phyloP scores from a whole-genome alignment of 208 protist species.

The Willaertia magna region DNA sequence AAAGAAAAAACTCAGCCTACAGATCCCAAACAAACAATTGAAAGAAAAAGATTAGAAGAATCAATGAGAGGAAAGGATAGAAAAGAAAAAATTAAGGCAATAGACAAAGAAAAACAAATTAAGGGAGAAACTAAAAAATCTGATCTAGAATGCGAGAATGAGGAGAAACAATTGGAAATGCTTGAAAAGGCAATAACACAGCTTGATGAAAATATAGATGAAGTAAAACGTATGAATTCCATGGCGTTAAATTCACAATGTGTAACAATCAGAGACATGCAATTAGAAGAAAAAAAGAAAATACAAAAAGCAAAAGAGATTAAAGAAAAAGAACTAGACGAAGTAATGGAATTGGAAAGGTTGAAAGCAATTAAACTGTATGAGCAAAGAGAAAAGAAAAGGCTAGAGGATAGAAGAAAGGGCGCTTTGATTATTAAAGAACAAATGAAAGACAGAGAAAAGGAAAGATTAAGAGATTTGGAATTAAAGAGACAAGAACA shows the following conservation, averaged over 20 bases:
- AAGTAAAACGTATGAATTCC: conserved; percentile 77
- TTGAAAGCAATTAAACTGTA: conserved; percentile 64
- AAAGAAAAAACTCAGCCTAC: neutral
- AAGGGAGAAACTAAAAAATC: neutral
- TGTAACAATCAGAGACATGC: conserved; percentile 67
- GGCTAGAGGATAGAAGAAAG: conserved; percentile 54
- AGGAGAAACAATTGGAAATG: conserved; percentile 30
- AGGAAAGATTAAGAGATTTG: conserved; percentile 64
- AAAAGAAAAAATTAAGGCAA: neutral
- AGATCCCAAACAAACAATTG: neutral
- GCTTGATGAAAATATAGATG: conserved; percentile 69
- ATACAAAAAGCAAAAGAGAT: conserved; percentile 43
- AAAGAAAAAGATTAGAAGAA: neutral
- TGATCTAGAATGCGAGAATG: neutral
- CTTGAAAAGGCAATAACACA: conserved; percentile 55
- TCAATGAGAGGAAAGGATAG: neutral
- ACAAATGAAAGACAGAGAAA: conserved; percentile 69
- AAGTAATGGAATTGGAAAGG: conserved; percentile 62
- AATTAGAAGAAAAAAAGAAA: conserved; percentile 57
- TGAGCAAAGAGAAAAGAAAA: conserved; percentile 63
- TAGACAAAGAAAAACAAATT: neutral
- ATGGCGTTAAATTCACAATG: conserved; percentile 72
- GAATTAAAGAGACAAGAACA: conserved; percentile 74
- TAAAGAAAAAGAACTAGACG: conserved; percentile 56
- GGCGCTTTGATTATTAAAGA: conserved; percentile 63